Evolutionary conservation across 1,284 basidiomycete species (phyloP), one percentile per base, ranked within the genome.

Genomic region (Leucoagaricus sp.): DNA sequence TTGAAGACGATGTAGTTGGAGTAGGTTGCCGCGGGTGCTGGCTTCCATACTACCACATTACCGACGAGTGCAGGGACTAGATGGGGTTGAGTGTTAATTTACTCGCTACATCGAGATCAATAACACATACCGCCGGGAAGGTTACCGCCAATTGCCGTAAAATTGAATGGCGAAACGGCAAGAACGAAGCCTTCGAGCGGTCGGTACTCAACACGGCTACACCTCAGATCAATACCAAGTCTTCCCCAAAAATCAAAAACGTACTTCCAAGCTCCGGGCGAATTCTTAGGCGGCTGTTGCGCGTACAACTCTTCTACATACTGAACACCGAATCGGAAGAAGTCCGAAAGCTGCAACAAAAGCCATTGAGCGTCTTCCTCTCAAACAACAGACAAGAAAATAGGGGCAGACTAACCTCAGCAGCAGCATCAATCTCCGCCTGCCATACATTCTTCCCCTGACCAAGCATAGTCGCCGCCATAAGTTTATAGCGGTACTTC

Each of bases 361-460:
- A 49, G 57, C 34, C 47, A 51, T 12, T 46, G 26, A 36, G 4
- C 21, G 25, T 31, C 17, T 19, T 10, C n/a, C 19, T 6, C 25
- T 47, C 29, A 36, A 40, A 29, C 58, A 53, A 49, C 28, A 17
- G 72, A 19, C 13, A 17, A 8, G 38, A 21, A 4, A 15, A n/a
- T n/a, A n/a, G n/a, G n/a, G n/a, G n/a, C 4, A 34, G 19, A 25
- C 81, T 61, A 58, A 93, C 91, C 86, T 98, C 96, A 15, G 97
- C 96, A 26, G 95, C 96, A 52, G 97, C 93, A 74, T 99, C 96
- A 62, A 99, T 99, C 81, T 99, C 96, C 21, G 96, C 97, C 77
- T 99, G 96, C 96, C 96, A 99, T 10, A 85, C 89, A 72, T 98
- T 99, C 85, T 99, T 99, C 53, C 97, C 96, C 77, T 99, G 96